Evolutionary conservation across 2,329 filamentous ascomycete genomes (phyloP).

Genomic region (Neonectria magnoliae): DNA sequence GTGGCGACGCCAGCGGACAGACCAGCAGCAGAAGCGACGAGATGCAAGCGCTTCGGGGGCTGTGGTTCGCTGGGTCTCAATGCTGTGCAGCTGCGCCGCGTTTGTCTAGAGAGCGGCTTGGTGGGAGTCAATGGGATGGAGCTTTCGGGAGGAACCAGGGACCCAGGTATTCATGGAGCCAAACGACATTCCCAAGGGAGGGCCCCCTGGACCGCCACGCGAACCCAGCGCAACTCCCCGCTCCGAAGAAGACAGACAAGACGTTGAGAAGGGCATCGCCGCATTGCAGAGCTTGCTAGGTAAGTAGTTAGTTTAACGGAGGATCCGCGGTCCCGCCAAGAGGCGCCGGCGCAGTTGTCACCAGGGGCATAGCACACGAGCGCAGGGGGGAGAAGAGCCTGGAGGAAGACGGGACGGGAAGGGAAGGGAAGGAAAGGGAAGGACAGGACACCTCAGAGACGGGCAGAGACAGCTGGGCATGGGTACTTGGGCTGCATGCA

Average conservation of each 20-base stretch:
- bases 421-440: no score
- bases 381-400: neutral
- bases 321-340: conserved; percentile 2
- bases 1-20: conserved; percentile 1
- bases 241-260: neutral
- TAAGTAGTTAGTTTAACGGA: neutral
- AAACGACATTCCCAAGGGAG: conserved; percentile 20
- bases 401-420: neutral
- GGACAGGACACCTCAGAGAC: no score
- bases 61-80: conserved; percentile 21
- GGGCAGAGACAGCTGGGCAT: neutral
- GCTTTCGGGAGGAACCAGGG: conserved; percentile 6
- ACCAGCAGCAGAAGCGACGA: conserved; percentile 6
- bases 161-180: conserved; percentile 9
- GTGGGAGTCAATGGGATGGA: neutral
- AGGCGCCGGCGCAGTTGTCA: conserved; percentile 4
- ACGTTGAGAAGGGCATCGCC: neutral
- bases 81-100: conserved; percentile 13
- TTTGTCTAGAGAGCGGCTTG: neutral
- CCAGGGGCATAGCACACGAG: neutral
- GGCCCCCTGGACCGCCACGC: conserved; percentile 21
- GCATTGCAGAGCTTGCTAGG: neutral
- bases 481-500: neutral
- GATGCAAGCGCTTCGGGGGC: conserved; percentile 12
- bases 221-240: conserved; percentile 16